phyloP scores from a whole-genome alignment of 352 stramenopile species.

The Phytophthora quininea region DNA sequence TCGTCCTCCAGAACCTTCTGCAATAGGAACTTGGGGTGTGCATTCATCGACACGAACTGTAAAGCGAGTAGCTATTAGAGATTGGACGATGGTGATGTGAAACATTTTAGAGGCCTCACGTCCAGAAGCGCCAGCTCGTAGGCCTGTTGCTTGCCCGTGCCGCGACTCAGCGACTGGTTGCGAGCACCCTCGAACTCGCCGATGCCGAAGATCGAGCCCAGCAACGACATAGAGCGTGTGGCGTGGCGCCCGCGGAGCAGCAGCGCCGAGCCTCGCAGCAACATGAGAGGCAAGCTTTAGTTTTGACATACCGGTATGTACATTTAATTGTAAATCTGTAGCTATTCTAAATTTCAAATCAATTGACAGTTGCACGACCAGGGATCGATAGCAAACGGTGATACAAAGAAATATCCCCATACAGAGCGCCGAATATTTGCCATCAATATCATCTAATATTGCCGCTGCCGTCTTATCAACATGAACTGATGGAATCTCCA shows the following conservation, averaged over 20 bases:
- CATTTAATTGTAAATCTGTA: too few species aligned
- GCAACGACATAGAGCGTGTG: slow-evolving; percentile 61
- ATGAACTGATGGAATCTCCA: too few species aligned
- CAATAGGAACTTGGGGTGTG: slow-evolving; percentile 76
- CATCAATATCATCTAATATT: too few species aligned
- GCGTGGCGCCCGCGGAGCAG: slow-evolving; percentile 13
- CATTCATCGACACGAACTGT: slow-evolving; percentile 84
- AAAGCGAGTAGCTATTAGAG: background rate
- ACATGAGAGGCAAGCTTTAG: background rate
- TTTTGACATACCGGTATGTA: too few species aligned
- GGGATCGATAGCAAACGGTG: too few species aligned
- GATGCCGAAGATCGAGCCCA: slow-evolving; percentile 82
- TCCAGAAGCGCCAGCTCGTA: slow-evolving; percentile 77
- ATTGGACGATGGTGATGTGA: background rate
- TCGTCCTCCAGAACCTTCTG: slow-evolving; percentile 70
- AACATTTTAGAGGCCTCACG: slow-evolving; percentile 20
- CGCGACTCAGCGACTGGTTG: slow-evolving; percentile 57
- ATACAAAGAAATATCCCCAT: too few species aligned
- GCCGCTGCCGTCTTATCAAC: too few species aligned
- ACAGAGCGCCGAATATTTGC: too few species aligned
- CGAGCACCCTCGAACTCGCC: slow-evolving; percentile 78
- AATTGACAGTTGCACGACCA: too few species aligned
- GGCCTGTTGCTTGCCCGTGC: slow-evolving; percentile 72
- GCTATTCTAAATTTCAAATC: too few species aligned
- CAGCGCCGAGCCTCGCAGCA: slow-evolving; percentile 17